A percentile compares a stretch with the other conserved stretches of the same genome.
These are phyloP conservation scores for Pestalotiopsis sp. DNA, from an alignment of 2,329 filamentous ascomycete species.

Conservation along the genomic window DNA sequence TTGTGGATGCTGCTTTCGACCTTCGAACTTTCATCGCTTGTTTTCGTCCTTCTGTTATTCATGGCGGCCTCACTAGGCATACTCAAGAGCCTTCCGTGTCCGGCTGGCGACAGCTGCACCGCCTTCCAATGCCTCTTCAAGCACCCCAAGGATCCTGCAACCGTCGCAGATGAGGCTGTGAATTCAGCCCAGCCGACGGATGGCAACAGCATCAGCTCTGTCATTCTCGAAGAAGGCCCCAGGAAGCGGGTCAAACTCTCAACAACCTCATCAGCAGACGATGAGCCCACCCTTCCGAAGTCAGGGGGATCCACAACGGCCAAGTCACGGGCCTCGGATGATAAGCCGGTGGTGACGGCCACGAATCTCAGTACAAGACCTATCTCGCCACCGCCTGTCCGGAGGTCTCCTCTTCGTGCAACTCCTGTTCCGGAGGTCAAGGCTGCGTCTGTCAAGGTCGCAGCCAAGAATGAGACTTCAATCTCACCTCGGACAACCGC, in stretches of 20 bases:
- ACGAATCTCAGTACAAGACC: slow-evolving; percentile 1
- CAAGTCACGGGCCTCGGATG: not conserved
- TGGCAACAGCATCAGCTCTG: slow-evolving; percentile 8
- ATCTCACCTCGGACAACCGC: not conserved
- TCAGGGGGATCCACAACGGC: not conserved
- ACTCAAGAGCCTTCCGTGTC: slow-evolving; percentile 53
- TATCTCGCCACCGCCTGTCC: slow-evolving; percentile 11
- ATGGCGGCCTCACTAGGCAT: slow-evolving; percentile 30
- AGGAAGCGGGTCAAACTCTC: slow-evolving; percentile 28
- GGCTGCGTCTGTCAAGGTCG: not conserved
- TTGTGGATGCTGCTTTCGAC: slow-evolving; percentile 3
- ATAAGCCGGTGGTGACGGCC: not conserved
- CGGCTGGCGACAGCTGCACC: slow-evolving; percentile 48
- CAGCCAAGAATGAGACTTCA: not conserved
- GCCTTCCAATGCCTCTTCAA: slow-evolving; percentile 54
- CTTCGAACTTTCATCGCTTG: not conserved
- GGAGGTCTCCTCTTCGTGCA: not conserved
- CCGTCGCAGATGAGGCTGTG: slow-evolving; percentile 11
- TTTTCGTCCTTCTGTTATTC: slow-evolving; percentile 4
- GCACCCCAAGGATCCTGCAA: slow-evolving; percentile 37
- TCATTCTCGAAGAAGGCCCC: slow-evolving; percentile 19
- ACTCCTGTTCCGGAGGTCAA: not conserved
- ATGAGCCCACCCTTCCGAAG: not conserved
- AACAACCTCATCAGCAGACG: slow-evolving; percentile 6
- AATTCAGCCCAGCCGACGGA: slow-evolving; percentile 4